Conservation (phyloP, 768 basidiomycete genomes). For the Lactarius quietus region DNA sequence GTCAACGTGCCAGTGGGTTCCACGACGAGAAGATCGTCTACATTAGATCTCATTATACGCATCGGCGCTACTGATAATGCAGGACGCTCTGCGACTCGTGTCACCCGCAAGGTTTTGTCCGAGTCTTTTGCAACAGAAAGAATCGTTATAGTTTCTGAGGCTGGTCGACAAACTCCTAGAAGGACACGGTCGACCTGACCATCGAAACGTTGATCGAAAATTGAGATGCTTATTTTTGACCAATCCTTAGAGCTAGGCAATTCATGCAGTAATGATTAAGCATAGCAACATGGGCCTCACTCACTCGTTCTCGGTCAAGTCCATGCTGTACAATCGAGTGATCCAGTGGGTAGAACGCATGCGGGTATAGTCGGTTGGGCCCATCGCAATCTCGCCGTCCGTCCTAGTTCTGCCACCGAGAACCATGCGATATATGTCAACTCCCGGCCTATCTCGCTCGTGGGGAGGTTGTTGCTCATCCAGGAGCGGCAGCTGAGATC, state of each 20-base stretch:
- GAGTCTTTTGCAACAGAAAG: constrained; percentile 46
- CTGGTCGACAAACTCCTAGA: constrained; percentile 54
- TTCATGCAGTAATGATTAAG: not conserved
- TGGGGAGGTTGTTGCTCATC: constrained; percentile 33
- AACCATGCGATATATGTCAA: constrained; percentile 66
- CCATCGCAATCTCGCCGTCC: constrained; percentile 41
- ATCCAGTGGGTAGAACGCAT: constrained; percentile 77
- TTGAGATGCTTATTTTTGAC: constrained; percentile 48
- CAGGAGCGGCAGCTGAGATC: not conserved
- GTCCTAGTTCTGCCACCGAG: constrained; percentile 45
- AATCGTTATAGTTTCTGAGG: constrained; percentile 42
- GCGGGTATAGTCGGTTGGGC: constrained; percentile 53
- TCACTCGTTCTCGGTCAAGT: constrained; percentile 51
- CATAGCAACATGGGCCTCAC: constrained; percentile 7
- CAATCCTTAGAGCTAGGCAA: constrained; percentile 32
- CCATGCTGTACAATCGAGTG: constrained; percentile 51
- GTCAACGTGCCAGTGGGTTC: constrained; percentile 51
- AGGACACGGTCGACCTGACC: constrained; percentile 49
- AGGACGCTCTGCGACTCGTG: constrained; percentile 36
- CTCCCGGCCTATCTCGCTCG: constrained; percentile 52
- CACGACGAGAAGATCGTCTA: constrained; percentile 69
- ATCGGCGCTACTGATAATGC: constrained; percentile 57
- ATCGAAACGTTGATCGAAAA: constrained; percentile 66
- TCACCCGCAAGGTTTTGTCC: constrained; percentile 42
- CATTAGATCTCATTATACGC: constrained; percentile 56